phyloP scores from a whole-genome alignment of 1,139 yeast genomes.

The Geotrichum aggregatum region DNA sequence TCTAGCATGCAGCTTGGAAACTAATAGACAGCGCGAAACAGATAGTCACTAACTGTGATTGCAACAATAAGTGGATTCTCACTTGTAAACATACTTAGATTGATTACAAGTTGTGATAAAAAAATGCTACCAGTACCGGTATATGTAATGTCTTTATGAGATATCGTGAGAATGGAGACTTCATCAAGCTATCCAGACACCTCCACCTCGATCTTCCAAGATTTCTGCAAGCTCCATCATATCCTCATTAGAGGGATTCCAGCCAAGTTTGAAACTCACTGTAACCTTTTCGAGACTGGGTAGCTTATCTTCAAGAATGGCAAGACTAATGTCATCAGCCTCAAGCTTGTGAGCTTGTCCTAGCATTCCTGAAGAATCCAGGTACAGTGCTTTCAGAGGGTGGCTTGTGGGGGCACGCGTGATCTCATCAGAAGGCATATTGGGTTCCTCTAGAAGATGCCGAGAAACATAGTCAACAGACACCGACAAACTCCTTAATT shows the following conservation, averaged over 20 bases:
- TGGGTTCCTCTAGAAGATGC: constrained; percentile 36
- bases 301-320: constrained; percentile 70
- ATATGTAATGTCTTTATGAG: no score
- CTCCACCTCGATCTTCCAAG: constrained; percentile 37
- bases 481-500: constrained; percentile 56
- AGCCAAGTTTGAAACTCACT: constrained; percentile 75
- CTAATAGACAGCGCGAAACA: no score
- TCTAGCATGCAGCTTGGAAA: no score
- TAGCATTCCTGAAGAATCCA: constrained; percentile 83
- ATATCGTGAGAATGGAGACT: no score
- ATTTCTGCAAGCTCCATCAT: constrained; percentile 55
- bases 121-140: no score
- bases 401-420: constrained; percentile 37
- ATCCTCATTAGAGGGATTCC: constrained; percentile 75
- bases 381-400: constrained; percentile 60
- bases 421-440: constrained; percentile 29
- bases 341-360: constrained; percentile 80
- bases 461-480: constrained; percentile 78
- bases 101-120: no score
- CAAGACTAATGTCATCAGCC: constrained; percentile 84
- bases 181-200: constrained; percentile 29
- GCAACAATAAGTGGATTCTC: no score
- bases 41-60: no score
- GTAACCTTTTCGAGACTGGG: constrained; percentile 62
- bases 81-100: no score